Evolutionary conservation across 2,329 filamentous ascomycete genomes (phyloP).

Genomic region (Acephala macrosclerotiorum): DNA sequence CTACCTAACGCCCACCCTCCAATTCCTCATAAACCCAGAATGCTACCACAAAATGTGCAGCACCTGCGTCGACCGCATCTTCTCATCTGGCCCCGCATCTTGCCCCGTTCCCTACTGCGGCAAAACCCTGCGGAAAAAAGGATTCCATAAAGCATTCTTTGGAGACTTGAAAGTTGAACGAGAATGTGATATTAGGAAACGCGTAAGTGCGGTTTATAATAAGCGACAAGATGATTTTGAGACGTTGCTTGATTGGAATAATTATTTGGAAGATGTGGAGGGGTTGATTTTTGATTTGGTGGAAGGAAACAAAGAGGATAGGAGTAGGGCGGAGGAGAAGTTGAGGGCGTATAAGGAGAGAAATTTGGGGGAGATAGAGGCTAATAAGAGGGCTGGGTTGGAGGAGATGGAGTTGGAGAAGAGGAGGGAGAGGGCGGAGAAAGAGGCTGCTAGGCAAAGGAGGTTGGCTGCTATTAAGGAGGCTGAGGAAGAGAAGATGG

Average conservation of each 20-base stretch:
- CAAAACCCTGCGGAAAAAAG: conserved; percentile 83
- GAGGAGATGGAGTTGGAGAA: conserved; percentile 62
- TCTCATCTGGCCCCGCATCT: conserved; percentile 87
- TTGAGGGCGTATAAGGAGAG: conserved; percentile 76
- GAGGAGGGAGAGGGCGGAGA: conserved; percentile 67
- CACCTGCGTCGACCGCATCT: conserved; percentile 93
- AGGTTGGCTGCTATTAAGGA: conserved; percentile 70
- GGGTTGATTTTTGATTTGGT: conserved; percentile 89
- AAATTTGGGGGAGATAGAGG: conserved; percentile 73
- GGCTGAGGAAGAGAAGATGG: conserved; percentile 73
- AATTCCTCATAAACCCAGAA: conserved; percentile 95
- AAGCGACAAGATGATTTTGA: conserved; percentile 91
- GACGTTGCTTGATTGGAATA: conserved; percentile 82
- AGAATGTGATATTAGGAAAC: conserved; percentile 88
- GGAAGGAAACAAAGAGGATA: conserved; percentile 67
- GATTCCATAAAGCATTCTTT: conserved; percentile 90
- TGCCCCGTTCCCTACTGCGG: conserved; percentile 91
- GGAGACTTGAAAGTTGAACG: conserved; percentile 87
- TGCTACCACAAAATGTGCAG: conserved; percentile 99
- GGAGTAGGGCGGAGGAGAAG: conserved; percentile 52
- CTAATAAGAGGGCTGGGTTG: conserved; percentile 60
- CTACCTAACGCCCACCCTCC: conserved; percentile 93
- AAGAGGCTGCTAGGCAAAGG: conserved; percentile 69
- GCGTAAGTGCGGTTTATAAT: conserved; percentile 85
- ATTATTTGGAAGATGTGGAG: conserved; percentile 94